Conservation (phyloP, 2,329 filamentous ascomycete species). For the Davidsoniella virescens region DNA sequence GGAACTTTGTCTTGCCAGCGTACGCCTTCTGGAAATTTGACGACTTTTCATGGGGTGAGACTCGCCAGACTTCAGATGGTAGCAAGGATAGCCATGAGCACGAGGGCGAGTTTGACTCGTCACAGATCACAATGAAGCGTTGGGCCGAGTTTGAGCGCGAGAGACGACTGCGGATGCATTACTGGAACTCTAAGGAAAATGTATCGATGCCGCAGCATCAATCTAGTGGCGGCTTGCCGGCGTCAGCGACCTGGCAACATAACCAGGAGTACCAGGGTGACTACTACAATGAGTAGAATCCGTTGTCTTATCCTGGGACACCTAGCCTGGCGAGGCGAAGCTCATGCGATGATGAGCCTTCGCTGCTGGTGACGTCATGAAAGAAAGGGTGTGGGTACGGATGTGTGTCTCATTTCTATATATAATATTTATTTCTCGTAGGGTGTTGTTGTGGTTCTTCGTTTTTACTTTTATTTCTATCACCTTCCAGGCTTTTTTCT, state of each 20-base stretch:
- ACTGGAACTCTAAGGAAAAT: constrained; percentile 36
- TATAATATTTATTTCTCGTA: not conserved
- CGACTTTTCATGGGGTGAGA: constrained; percentile 98
- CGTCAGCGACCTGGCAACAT: constrained; percentile 21
- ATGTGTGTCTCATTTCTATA: not conserved
- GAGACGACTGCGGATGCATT: constrained; percentile 32
- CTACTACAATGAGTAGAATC: constrained; percentile 28
- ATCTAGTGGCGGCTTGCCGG: constrained; percentile 21
- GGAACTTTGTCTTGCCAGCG: constrained; percentile 89
- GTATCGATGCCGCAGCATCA: constrained; percentile 25
- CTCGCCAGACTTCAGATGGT: constrained; percentile 86
- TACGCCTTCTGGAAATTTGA: constrained; percentile 99
- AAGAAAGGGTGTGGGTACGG: constrained; percentile 14
- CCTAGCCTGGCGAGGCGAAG: too few species aligned
- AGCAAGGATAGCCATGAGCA: constrained; percentile 74
- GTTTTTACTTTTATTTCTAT: not conserved
- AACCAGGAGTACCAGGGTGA: constrained; percentile 32
- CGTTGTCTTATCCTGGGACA: not conserved
- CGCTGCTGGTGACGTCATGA: constrained; percentile 15
- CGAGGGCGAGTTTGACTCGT: constrained; percentile 94
- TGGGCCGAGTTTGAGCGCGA: constrained; percentile 90
- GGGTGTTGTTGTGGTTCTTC: not conserved
- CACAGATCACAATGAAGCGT: constrained; percentile 98
- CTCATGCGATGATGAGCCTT: not conserved
- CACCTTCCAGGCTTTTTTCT: not conserved